Evolutionary conservation across 2,329 filamentous ascomycete genomes (phyloP).

Genomic region (Rosellinia necatrix): DNA sequence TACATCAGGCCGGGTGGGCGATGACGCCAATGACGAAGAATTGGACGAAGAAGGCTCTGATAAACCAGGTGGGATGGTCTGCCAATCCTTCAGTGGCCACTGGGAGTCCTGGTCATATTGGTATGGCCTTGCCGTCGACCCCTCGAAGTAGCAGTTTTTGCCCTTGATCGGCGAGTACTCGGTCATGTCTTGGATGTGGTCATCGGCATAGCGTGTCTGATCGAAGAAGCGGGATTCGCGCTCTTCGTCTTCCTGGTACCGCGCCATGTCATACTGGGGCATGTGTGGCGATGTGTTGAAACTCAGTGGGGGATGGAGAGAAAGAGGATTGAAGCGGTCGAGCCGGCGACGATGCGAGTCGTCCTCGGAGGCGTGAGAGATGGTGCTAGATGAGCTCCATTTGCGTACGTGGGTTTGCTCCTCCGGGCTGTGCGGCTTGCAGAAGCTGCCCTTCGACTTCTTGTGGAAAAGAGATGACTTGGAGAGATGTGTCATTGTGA

Average conservation of each 20-base stretch:
- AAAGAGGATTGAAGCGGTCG: constrained; percentile 37
- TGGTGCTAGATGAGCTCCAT: constrained; percentile 38
- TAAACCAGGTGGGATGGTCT: constrained; percentile 36
- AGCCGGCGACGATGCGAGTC: constrained; percentile 24
- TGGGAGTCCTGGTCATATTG: constrained; percentile 38
- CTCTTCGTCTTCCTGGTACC: constrained; percentile 34
- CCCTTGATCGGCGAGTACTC: constrained; percentile 38
- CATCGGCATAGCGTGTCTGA: constrained; percentile 28
- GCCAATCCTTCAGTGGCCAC: constrained; percentile 44
- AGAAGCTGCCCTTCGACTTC: constrained; percentile 34
- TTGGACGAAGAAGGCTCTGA: constrained; percentile 28
- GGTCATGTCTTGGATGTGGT: constrained; percentile 33
- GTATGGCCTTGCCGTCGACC: constrained; percentile 34
- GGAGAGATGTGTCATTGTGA: constrained; percentile 26
- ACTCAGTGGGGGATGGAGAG: constrained; percentile 39
- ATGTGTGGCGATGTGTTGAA: constrained; percentile 40
- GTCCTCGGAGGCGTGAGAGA: constrained; percentile 35
- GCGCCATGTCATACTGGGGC: constrained; percentile 34
- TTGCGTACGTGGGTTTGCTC: constrained; percentile 32
- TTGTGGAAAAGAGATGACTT: constrained; percentile 37
- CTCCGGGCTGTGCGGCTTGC: constrained; percentile 28
- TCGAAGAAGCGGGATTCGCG: constrained; percentile 35
- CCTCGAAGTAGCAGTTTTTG: constrained; percentile 35
- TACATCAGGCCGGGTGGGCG: constrained; percentile 24
- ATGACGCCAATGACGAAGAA: constrained; percentile 27